These are phyloP conservation scores for Cucumis hystrix DNA, from an alignment of 306 rosid species.

Conservation along the genomic window DNA sequence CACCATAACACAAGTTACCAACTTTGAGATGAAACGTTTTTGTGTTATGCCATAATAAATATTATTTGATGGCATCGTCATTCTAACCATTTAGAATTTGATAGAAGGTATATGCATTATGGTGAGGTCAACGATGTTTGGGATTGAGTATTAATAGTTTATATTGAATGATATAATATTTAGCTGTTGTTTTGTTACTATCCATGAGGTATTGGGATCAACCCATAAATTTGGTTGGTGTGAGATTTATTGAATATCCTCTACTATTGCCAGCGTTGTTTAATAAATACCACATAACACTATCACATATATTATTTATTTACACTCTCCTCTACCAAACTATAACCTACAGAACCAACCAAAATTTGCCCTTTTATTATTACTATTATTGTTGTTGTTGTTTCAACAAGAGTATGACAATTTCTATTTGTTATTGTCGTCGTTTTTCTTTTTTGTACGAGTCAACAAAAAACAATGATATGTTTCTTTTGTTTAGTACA, in stretches of 20 bases:
- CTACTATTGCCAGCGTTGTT: neutral
- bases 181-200: neutral
- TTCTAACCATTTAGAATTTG: too few species aligned
- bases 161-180: neutral
- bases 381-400: too few species aligned
- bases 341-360: neutral
- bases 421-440: neutral
- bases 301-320: neutral
- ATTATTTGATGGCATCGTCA: too few species aligned
- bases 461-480: neutral
- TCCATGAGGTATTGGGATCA: neutral
- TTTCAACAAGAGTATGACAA: neutral
- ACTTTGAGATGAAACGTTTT: too few species aligned
- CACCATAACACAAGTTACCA: too few species aligned
- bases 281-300: neutral
- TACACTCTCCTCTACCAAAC: neutral
- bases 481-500: neutral
- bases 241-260: neutral
- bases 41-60: too few species aligned
- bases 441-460: neutral
- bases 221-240: conserved; percentile 4
- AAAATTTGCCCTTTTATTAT: neutral
- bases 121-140: too few species aligned
- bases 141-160: too few species aligned
- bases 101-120: too few species aligned